These are phyloP conservation scores for Solanum sparsipilum DNA, from an alignment of 257 asterid species.

Conservation along the genomic window DNA sequence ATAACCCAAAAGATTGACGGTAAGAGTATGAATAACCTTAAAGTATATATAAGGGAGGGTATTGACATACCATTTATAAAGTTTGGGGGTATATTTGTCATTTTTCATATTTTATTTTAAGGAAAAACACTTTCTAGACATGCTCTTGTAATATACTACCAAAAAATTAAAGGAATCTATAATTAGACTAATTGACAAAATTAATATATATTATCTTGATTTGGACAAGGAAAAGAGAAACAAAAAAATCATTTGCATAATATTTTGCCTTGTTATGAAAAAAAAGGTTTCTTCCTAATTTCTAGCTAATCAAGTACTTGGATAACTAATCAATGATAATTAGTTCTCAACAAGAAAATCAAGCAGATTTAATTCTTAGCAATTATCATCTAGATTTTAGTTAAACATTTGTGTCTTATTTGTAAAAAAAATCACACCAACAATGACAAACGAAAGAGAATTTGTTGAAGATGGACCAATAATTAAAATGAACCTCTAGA, in stretches of 20 bases:
- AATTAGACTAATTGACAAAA: background rate
- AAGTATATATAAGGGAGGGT: too few species aligned
- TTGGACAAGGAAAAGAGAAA: background rate
- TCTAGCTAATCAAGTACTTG: background rate
- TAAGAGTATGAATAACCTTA: background rate
- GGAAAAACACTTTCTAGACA: background rate
- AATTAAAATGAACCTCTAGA: background rate
- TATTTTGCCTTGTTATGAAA: background rate
- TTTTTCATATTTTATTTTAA: rapidly evolving
- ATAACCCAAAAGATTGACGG: too few species aligned
- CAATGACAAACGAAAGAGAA: background rate
- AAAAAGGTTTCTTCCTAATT: background rate
- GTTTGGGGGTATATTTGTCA: too few species aligned
- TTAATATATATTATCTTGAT: background rate
- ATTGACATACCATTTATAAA: too few species aligned
- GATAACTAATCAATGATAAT: background rate
- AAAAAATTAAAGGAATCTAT: background rate
- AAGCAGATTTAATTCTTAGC: background rate
- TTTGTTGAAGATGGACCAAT: background rate
- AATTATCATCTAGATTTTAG: background rate
- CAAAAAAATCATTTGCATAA: background rate
- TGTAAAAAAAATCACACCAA: background rate
- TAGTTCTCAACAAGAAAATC: background rate
- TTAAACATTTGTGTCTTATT: background rate
- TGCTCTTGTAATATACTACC: background rate